Evolutionary conservation across 2,329 filamentous ascomycete genomes (phyloP).

Genomic region (Beauveria medogensis): DNA sequence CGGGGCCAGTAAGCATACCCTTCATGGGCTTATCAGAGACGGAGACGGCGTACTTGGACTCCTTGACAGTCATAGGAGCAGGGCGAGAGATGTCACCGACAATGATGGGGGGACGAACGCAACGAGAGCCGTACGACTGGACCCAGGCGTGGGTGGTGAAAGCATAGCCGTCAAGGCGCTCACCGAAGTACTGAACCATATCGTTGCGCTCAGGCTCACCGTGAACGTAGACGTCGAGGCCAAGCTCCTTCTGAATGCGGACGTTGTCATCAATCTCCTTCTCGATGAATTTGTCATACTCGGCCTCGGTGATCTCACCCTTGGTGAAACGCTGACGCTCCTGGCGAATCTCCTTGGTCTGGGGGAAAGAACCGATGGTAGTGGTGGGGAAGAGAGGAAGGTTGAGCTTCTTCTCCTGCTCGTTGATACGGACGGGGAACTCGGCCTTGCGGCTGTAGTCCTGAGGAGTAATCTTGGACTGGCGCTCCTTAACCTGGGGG

Average conservation of each 20-base stretch:
- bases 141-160: slow-evolving; percentile 99
- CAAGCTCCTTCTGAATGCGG: slow-evolving; percentile 96
- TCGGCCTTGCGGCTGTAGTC: slow-evolving; percentile 90
- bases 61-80: slow-evolving; percentile 98
- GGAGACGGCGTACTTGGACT: slow-evolving; percentile 96
- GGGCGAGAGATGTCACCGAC: slow-evolving; percentile 98
- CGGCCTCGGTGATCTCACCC: slow-evolving; percentile 81
- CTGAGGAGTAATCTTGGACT: slow-evolving; percentile 73
- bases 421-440: slow-evolving; percentile 75
- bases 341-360: slow-evolving; percentile 97
- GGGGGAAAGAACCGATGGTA: slow-evolving; percentile 98
- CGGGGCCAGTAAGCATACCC: slow-evolving; percentile 98
- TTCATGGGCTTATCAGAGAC: slow-evolving; percentile 99
- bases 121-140: slow-evolving; percentile 95
- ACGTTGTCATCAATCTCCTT: slow-evolving; percentile 94
- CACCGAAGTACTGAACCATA: slow-evolving; percentile 99
- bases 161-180: slow-evolving; percentile 91
- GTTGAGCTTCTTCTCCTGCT: slow-evolving; percentile 87
- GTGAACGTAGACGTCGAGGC: slow-evolving; percentile 93
- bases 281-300: slow-evolving; percentile 99
- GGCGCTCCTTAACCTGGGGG: slow-evolving; percentile 93
- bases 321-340: slow-evolving; percentile 98
- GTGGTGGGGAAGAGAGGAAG: slow-evolving; percentile 97
- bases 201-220: slow-evolving; percentile 99
- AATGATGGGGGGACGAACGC: slow-evolving; percentile 95